A percentile compares a stretch with the other conserved stretches of the same genome.
Evolutionary conservation across 306 rosid genomes (phyloP).

Genomic region (Cyclanthera cordifolia): DNA sequence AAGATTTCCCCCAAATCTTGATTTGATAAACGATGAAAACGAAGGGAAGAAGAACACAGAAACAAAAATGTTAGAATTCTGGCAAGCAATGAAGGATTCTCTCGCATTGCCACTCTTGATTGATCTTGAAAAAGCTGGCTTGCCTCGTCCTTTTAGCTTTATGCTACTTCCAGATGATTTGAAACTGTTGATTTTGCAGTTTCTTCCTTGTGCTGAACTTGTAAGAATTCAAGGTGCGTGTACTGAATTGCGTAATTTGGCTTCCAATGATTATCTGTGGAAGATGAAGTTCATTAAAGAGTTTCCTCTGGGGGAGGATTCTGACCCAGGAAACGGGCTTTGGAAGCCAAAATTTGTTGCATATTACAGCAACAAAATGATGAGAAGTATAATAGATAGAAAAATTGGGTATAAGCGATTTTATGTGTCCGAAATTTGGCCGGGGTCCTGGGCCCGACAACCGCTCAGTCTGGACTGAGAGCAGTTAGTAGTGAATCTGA

Average conservation of each 20-base stretch:
- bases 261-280: constrained; percentile 48
- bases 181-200: constrained; percentile 46
- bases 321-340: background rate
- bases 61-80: constrained; percentile 38
- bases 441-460: too few relatives aligned
- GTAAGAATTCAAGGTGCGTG: constrained; percentile 39
- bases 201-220: constrained; percentile 41
- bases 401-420: too few relatives aligned
- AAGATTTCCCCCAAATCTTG: constrained; percentile 28
- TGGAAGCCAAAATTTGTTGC: too few relatives aligned
- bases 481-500: background rate
- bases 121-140: constrained; percentile 49
- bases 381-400: too few relatives aligned
- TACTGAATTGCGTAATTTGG: constrained; percentile 37
- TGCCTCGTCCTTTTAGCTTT: constrained; percentile 49
- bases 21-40: constrained; percentile 8
- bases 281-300: constrained; percentile 40
- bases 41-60: constrained; percentile 11
- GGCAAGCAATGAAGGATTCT: constrained; percentile 66
- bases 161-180: constrained; percentile 57
- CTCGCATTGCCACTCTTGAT: constrained; percentile 62
- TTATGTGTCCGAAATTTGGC: too few relatives aligned
- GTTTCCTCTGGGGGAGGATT: constrained; percentile 11
- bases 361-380: too few relatives aligned
- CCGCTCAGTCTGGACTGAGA: background rate